These are phyloP conservation scores for Trametopsis cervina DNA, from an alignment of 768 basidiomycete species.

Conservation along the genomic window DNA sequence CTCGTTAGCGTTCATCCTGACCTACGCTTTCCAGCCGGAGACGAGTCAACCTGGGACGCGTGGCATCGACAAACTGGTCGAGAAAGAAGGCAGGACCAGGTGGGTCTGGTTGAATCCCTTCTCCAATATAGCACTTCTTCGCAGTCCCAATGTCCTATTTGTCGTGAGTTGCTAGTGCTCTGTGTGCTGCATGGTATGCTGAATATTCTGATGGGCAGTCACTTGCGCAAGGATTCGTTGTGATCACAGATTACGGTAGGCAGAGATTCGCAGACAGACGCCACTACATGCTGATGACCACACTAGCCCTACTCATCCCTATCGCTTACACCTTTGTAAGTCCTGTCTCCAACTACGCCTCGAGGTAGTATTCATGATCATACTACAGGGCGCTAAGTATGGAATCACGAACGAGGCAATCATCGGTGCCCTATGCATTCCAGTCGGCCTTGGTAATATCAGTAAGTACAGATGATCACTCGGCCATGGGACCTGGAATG, in stretches of 20 bases:
- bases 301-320: slow-evolving; percentile 45
- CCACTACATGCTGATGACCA: no score
- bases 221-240: slow-evolving; percentile 29
- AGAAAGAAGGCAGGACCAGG: slow-evolving; percentile 9
- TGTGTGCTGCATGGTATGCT: no score
- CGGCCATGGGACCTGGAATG: neutral
- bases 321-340: slow-evolving; percentile 62
- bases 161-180: slow-evolving; percentile 41
- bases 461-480: slow-evolving; percentile 35
- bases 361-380: neutral
- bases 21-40: slow-evolving; percentile 49
- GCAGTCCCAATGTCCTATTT: slow-evolving; percentile 52
- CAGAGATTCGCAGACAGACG: no score
- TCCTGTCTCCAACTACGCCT: neutral
- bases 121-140: slow-evolving; percentile 38
- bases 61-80: slow-evolving; percentile 41
- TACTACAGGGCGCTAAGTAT: slow-evolving; percentile 47
- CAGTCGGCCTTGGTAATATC: slow-evolving; percentile 52
- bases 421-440: slow-evolving; percentile 57
- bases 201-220: slow-evolving; percentile 28
- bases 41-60: slow-evolving; percentile 55
- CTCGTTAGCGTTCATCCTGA: slow-evolving; percentile 30
- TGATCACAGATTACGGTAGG: slow-evolving; percentile 30
- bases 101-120: slow-evolving; percentile 57
- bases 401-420: slow-evolving; percentile 48